A percentile compares a stretch with the other conserved stretches of the same genome.
Conservation (phyloP, 2,329 filamentous ascomycete species). For the Venturia asperata region DNA sequence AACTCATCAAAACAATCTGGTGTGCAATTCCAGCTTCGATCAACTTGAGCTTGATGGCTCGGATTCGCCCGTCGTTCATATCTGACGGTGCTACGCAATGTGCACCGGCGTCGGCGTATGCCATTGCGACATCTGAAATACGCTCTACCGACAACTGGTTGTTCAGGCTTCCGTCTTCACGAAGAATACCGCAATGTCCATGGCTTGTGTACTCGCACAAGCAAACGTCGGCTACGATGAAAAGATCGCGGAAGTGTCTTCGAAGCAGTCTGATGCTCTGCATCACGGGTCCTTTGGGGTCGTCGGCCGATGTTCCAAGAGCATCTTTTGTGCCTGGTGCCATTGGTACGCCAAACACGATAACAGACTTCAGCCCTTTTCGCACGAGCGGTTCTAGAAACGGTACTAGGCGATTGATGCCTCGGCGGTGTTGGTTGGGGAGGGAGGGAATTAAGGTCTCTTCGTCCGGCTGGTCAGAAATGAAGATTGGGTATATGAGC, state of each 20-base stretch:
- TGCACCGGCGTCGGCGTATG: slow-evolving; percentile 90
- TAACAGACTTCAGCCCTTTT: slow-evolving; percentile 87
- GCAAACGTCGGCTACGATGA: slow-evolving; percentile 88
- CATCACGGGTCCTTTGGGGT: slow-evolving; percentile 88
- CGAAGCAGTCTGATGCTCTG: slow-evolving; percentile 76
- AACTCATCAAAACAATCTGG: slow-evolving; percentile 89
- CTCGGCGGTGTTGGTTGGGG: slow-evolving; percentile 81
- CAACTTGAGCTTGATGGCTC: slow-evolving; percentile 94
- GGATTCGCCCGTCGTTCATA: slow-evolving; percentile 97
- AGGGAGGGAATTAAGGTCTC: slow-evolving; percentile 84
- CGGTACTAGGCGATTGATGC: slow-evolving; percentile 75
- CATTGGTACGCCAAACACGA: slow-evolving; percentile 90
- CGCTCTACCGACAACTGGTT: slow-evolving; percentile 90
- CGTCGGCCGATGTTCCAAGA: slow-evolving; percentile 84
- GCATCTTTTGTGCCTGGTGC: slow-evolving; percentile 77
- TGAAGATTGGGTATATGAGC: slow-evolving; percentile 96
- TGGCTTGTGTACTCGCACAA: slow-evolving; percentile 98
- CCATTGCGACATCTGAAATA: slow-evolving; percentile 93
- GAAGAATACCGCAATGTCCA: slow-evolving; percentile 92
- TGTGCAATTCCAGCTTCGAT: slow-evolving; percentile 93
- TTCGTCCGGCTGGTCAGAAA: slow-evolving; percentile 90
- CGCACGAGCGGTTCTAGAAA: slow-evolving; percentile 80
- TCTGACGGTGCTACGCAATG: slow-evolving; percentile 96
- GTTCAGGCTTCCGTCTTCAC: slow-evolving; percentile 87
- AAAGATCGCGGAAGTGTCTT: slow-evolving; percentile 79